Base-by-base conservation (phyloP, 768 basidiomycete genomes). In the Coprinopsis marcescibilis region DNA sequence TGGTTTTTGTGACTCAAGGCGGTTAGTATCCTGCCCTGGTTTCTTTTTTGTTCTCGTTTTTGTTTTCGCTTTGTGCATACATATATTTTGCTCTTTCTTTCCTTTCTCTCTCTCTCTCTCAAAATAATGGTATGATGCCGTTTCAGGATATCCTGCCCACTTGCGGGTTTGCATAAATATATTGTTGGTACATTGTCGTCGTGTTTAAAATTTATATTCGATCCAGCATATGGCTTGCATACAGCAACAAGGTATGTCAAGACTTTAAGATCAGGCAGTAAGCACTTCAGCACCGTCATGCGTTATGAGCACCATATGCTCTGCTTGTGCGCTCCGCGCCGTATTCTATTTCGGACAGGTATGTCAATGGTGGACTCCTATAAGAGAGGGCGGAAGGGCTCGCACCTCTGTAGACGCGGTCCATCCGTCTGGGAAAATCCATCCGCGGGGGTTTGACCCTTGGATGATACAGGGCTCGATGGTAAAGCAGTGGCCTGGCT, bases 381-480 rank as follows among this genome's bases (percentile, higher is more conserved):
- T 14, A 14, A 10, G 12, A 24, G 8, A 35, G 34, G 24, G 17
- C 48, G 13, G 46, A 6, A 1, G 10, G n/a, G n/a, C 7, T 48
- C 77, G 45, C 57, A 81, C 92, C 70, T 87, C 82, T 0, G 91
- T 92, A 0, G 87, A 86, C n/a, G 85, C 81, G 2, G 90, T 92
- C 93, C 93, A 95, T 20, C 88, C 89, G 59, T 95, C 93, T 2
- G 88, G 88, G 62, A 89, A 94, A 48, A 89, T 77, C 78, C 83
- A 85, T 2, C 79, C 78, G 20, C 66, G 60, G 0, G 89, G 72
- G 47, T 86, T 71, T 4, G 67, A 62, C 10, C 91, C 91, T 65
- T 91, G 86, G 11, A 94, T 75, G 25, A 95, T 68, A 38, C 73
- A 73, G 3, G 91, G 91, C 75, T 96, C 93, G 32, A 96, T 92